These are phyloP conservation scores for Henckelia pumila DNA, from an alignment of 257 asterid species.

Conservation along the genomic window DNA sequence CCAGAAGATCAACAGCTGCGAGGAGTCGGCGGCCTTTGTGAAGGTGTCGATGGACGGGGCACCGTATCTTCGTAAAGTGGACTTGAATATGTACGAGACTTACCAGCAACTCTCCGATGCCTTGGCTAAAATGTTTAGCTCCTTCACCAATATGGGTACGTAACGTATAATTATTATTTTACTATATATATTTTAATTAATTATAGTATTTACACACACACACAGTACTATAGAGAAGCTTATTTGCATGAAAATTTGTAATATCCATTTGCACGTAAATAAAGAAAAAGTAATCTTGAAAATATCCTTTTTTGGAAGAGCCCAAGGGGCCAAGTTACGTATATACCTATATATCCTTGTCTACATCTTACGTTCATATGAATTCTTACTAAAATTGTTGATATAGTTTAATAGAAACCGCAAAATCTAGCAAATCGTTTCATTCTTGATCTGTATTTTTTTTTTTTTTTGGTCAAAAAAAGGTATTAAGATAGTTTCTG, in stretches of 20 bases:
- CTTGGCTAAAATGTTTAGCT: slow-evolving; percentile 41
- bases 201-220: too few relatives aligned
- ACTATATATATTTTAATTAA: too few relatives aligned
- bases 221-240: too few relatives aligned
- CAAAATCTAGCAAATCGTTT: not conserved
- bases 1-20: slow-evolving; percentile 26
- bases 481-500: too few relatives aligned
- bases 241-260: not conserved
- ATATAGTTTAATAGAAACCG: too few relatives aligned
- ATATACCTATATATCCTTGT: too few relatives aligned
- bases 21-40: slow-evolving; percentile 37
- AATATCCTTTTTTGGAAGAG: not conserved
- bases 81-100: slow-evolving; percentile 34
- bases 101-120: slow-evolving; percentile 43
- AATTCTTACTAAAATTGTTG: too few relatives aligned
- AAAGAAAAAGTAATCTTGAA: not conserved
- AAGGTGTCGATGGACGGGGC: slow-evolving; percentile 56
- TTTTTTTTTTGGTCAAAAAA: too few relatives aligned
- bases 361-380: too few relatives aligned
- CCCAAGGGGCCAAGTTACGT: too few relatives aligned
- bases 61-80: slow-evolving; percentile 43
- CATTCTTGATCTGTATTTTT: too few relatives aligned
- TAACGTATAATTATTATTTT: not conserved
- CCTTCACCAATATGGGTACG: slow-evolving; percentile 42
- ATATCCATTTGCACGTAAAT: not conserved